These are phyloP conservation scores for Fraxinus baroniana DNA, from an alignment of 305 asterid species.

Conservation along the genomic window DNA sequence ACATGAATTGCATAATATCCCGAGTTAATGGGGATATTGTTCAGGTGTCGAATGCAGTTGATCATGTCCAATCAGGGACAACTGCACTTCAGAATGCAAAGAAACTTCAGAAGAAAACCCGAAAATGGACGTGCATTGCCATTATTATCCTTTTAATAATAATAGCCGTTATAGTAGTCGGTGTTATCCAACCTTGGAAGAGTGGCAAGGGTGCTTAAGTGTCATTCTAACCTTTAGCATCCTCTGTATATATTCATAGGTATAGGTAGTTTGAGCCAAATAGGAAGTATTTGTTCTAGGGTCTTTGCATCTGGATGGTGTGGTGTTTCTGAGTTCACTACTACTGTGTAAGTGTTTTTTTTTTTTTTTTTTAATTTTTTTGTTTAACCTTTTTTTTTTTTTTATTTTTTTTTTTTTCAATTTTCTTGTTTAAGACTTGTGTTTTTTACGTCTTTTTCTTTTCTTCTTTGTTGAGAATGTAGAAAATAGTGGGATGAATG, in stretches of 20 bases:
- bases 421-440: background rate
- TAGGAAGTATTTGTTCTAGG: background rate
- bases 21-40: slow-evolving; percentile 19
- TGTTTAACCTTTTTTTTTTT: too few relatives aligned
- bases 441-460: background rate
- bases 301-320: background rate
- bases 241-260: background rate
- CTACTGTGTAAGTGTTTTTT: background rate
- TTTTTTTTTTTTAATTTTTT: too few relatives aligned
- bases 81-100: slow-evolving; percentile 63
- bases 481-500: background rate
- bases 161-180: slow-evolving; percentile 42
- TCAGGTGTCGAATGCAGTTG: slow-evolving; percentile 69
- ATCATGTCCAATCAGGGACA: slow-evolving; percentile 69
- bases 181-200: slow-evolving; percentile 65
- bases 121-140: slow-evolving; percentile 77
- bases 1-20: background rate
- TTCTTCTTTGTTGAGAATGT: background rate
- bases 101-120: slow-evolving; percentile 52
- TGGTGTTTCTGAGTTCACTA: background rate
- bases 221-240: background rate
- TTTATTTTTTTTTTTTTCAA: too few relatives aligned
- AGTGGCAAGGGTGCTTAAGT: slow-evolving; percentile 45
- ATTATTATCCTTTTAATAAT: slow-evolving; percentile 51
- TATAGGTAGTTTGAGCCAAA: background rate